Conservation (phyloP, 371 early-diverging fungal genomes). For the Lichtheimia ramosa region DNA sequence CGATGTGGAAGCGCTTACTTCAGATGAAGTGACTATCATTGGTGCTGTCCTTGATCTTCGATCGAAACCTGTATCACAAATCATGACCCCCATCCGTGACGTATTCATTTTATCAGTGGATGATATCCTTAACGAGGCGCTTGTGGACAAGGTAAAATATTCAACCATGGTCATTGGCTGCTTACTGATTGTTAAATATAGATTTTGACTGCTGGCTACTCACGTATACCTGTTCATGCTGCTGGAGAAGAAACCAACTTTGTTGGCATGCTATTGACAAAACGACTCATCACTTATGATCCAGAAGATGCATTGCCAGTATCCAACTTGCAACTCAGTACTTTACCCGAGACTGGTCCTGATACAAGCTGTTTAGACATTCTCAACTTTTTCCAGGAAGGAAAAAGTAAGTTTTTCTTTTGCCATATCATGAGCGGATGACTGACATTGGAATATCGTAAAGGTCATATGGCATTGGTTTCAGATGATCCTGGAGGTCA, state of each 20-base stretch:
- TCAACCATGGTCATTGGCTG: no score
- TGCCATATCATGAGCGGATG: neutral
- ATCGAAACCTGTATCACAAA: constrained; percentile 77
- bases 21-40: constrained; percentile 85
- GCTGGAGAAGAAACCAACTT: constrained; percentile 65
- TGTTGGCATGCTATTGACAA: constrained; percentile 89
- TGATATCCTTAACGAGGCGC: constrained; percentile 62
- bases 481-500: constrained; percentile 55
- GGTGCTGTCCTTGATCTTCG: constrained; percentile 88
- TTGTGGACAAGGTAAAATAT: constrained; percentile 55
- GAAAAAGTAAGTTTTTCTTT: constrained; percentile 64
- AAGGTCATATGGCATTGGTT: constrained; percentile 76
- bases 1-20: constrained; percentile 80
- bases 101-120: constrained; percentile 81
- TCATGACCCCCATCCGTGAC: constrained; percentile 88
- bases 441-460: neutral
- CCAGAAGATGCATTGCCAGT: constrained; percentile 82
- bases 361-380: constrained; percentile 86
- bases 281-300: constrained; percentile 81
- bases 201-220: constrained; percentile 85
- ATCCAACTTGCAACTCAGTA: constrained; percentile 64
- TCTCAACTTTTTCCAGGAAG: constrained; percentile 91
- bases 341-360: constrained; percentile 71
- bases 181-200: constrained; percentile 6
- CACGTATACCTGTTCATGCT: constrained; percentile 85